Percentiles rank a stretch among this genome's conserved stretches.
These are phyloP conservation scores for Dactylellina haptotyla DNA, from an alignment of 2,329 filamentous ascomycete species.

Conservation along the genomic window DNA sequence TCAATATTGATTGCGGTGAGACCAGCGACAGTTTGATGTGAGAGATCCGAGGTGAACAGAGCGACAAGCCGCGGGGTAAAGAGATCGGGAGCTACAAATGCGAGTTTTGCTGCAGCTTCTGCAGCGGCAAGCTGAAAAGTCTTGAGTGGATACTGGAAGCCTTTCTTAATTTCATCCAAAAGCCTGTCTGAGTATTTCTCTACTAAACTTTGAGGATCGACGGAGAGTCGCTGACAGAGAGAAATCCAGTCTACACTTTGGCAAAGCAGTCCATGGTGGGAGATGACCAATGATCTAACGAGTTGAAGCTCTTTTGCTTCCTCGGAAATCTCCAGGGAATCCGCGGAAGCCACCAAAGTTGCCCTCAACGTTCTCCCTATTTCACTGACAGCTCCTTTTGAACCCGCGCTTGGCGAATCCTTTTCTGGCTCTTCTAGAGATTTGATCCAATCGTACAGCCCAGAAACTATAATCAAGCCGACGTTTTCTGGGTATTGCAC, in stretches of 20 bases:
- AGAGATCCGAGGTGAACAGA: slow-evolving; percentile 78
- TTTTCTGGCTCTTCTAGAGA: slow-evolving; percentile 76
- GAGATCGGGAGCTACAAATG: slow-evolving; percentile 87
- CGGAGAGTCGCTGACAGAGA: slow-evolving; percentile 78
- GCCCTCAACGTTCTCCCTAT: slow-evolving; percentile 69
- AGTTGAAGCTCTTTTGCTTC: slow-evolving; percentile 70
- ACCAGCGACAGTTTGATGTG: slow-evolving; percentile 73
- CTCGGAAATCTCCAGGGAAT: slow-evolving; percentile 61
- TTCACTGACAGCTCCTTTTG: slow-evolving; percentile 73
- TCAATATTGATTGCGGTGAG: slow-evolving; percentile 89
- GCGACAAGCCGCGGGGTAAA: slow-evolving; percentile 80
- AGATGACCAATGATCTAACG: slow-evolving; percentile 79
- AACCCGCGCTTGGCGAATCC: slow-evolving; percentile 74
- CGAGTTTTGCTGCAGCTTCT: slow-evolving; percentile 86
- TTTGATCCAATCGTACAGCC: slow-evolving; percentile 82
- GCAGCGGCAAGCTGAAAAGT: slow-evolving; percentile 72
- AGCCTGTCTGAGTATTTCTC: slow-evolving; percentile 72
- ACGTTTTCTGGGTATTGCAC: slow-evolving; percentile 68
- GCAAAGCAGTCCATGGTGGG: slow-evolving; percentile 76
- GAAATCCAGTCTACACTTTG: slow-evolving; percentile 82
- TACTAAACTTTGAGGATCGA: slow-evolving; percentile 84
- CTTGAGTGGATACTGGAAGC: slow-evolving; percentile 44
- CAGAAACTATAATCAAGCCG: slow-evolving; percentile 73
- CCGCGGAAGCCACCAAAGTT: slow-evolving; percentile 57
- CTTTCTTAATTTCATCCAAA: slow-evolving; percentile 71